Base-by-base conservation (phyloP, 1,284 basidiomycete species). In the Puccinia polysora region DNA sequence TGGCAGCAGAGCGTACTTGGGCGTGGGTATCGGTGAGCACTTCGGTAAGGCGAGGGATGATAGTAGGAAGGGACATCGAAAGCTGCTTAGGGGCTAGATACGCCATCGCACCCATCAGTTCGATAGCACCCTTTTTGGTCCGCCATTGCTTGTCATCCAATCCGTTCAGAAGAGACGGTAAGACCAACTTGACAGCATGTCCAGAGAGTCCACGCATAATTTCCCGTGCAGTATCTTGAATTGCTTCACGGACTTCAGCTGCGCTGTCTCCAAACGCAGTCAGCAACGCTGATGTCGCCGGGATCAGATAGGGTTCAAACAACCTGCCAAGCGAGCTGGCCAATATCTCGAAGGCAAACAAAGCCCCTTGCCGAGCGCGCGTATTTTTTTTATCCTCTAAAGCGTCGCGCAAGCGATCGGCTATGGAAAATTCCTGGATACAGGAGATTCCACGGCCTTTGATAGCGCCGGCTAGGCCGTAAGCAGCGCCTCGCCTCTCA, bases 21-120 rank as follows among this genome's bases (percentile, higher is more conserved):
- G 92, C 89, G 74, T 98, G 96, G 15, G 95, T 95, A 81, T 98
- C 96, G 71, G 93, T 97, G 73, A 99, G 83, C 63, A 97, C 94
- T 20, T 89, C 91, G 36, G 94, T 97, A 14, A 99, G 83, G 28
- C 90, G 88, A 6, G 96, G 96, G 73, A 99, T 96, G 79, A 98
- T 91, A 56, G 96, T 91, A 0, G 96, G 96, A 5, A 99, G 84
- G 2, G 95, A 97, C 28, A 93, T 84, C 0, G 96, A 97, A 14
- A 98, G 85, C 80, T 99, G 96, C 62, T 88, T 87, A 1, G 95
- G 96, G 5, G 96, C 93, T 81, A 95, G 96, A 81, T 95, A 98
- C 0, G 96, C 96, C 94, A 98, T 98, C 83, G 94, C 90, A 43
- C 96, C 96, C 69, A 98, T 83, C n/a, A 73, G 36, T 58, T 73